Percentiles rank a stretch among this genome's conserved stretches.
Evolutionary conservation across 306 rosid species (phyloP).

Genomic region (Mucuna pruriens): DNA sequence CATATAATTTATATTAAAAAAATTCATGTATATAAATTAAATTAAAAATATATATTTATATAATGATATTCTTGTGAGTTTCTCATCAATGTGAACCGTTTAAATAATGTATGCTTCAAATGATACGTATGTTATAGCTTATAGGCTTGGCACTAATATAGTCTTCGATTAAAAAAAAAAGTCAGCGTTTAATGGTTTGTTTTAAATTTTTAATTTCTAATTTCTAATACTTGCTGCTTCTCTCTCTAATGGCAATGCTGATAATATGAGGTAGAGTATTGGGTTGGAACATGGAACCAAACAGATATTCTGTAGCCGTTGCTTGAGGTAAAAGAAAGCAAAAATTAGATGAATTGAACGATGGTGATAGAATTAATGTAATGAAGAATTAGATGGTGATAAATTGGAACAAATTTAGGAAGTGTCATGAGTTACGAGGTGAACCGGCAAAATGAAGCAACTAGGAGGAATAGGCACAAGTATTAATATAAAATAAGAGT

Average conservation of each 20-base stretch:
- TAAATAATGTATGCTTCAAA: not conserved
- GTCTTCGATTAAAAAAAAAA: not conserved
- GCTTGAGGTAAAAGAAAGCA: constrained; percentile 41
- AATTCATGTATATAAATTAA: no score
- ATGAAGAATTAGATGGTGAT: not conserved
- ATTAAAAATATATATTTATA: not conserved
- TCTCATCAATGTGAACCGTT: constrained; percentile 1
- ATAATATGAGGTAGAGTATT: not conserved
- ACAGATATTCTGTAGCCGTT: constrained; percentile 27
- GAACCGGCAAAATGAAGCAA: constrained; percentile 38
- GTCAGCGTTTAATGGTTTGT: not conserved
- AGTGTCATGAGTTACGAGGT: constrained; percentile 33
- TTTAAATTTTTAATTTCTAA: no score
- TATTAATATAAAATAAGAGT: constrained; percentile 33
- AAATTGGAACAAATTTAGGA: constrained; percentile 22
- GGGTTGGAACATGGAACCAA: not conserved
- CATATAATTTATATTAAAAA: no score
- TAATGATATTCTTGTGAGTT: not conserved
- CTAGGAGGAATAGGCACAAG: constrained; percentile 24
- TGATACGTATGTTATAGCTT: not conserved
- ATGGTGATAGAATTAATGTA: constrained; percentile 2
- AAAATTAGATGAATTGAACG: constrained; percentile 12
- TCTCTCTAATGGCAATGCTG: not conserved
- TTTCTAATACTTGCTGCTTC: not conserved
- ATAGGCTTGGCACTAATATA: not conserved